Base-by-base conservation (phyloP, 2,329 filamentous ascomycete genomes). In the Huntiella omanensis region DNA sequence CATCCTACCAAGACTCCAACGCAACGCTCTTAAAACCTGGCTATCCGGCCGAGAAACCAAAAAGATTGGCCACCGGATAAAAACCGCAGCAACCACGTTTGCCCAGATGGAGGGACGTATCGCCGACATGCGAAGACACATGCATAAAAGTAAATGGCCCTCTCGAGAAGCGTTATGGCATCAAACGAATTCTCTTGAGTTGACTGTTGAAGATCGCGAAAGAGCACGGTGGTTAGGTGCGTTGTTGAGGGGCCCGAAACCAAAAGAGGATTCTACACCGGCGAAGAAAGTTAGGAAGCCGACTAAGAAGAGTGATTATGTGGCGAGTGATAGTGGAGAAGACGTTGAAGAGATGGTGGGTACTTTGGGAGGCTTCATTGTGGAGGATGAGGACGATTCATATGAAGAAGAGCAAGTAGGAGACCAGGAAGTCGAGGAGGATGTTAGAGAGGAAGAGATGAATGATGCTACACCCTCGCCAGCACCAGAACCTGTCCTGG, bases 151-250 rank as follows among this genome's bases (percentile, higher is more conserved):
- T 12, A 56, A 64, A 28, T 84, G 77, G 71, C 57, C 60, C 8
- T 70, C 63, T 5, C 61, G 63, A 16, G 54, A 59, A 1, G 66
- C 76, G 11, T 56, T 91, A 11, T 61, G 65, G 19, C 62, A 60
- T 4, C 71, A 75, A 53, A 75, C 76, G 42, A 59, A 62, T 8
- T 69, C 62, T 33, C 62, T 93, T 46, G 76, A 88, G 49, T 62
- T 66, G 4, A 84, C 69, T 3, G 60, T 94, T 1, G 69, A 73
- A 33, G 70, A 80, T 46, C 70, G 71, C 42, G 64, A 78, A 54
- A 59, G 71, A 35, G 57, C 68, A 6, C 54, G 56, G 5, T 79
- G 72, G 71, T 56, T 64, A 3, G 62, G 71, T n/a, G 52, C 57
- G 5, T 53, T 71, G 17, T 60, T 77, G 4, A 60, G 35, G 62